These are phyloP conservation scores for Dalechampia spathulata DNA, from an alignment of 441 rosid species.

Conservation along the genomic window DNA sequence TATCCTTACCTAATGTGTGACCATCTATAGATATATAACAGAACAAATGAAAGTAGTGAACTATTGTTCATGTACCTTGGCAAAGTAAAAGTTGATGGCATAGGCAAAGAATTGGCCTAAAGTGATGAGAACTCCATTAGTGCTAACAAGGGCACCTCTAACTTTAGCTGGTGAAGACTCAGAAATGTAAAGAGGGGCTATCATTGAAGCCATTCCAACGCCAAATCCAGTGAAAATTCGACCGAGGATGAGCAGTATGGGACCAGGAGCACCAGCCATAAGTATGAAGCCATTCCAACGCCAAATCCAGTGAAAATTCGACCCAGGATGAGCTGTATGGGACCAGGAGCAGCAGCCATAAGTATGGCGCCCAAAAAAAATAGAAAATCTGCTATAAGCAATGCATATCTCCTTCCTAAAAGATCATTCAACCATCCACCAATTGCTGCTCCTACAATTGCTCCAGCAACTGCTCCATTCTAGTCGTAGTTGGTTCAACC, in stretches of 20 bases:
- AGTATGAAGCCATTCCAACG: conserved; percentile 92
- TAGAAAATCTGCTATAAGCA: conserved; percentile 61
- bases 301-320: conserved; percentile 75
- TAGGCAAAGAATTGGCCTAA: conserved; percentile 80
- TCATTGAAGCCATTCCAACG: conserved; percentile 97
- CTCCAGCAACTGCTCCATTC: conserved; percentile 87
- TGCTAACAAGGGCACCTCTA: conserved; percentile 81
- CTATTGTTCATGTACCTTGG: conserved; percentile 34
- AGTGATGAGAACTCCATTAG: conserved; percentile 65
- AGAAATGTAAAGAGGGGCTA: conserved; percentile 81
- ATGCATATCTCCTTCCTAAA: conserved; percentile 48
- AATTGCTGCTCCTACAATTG: conserved; percentile 68
- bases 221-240: conserved; percentile 73
- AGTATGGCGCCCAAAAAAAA: conserved; percentile 61
- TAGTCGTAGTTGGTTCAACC: too few relatives aligned
- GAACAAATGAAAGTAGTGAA: neutral
- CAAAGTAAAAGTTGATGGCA: conserved; percentile 72
- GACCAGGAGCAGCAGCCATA: conserved; percentile 69
- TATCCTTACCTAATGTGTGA: too few relatives aligned
- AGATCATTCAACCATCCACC: conserved; percentile 79
- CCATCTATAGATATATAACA: too few relatives aligned
- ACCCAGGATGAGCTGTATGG: conserved; percentile 52
- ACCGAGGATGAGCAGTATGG: conserved; percentile 60
- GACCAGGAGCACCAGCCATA: conserved; percentile 72
- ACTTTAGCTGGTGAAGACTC: conserved; percentile 83